phyloP scores from a whole-genome alignment of 179 eudicot genomes.

The Silene noctiflora region DNA sequence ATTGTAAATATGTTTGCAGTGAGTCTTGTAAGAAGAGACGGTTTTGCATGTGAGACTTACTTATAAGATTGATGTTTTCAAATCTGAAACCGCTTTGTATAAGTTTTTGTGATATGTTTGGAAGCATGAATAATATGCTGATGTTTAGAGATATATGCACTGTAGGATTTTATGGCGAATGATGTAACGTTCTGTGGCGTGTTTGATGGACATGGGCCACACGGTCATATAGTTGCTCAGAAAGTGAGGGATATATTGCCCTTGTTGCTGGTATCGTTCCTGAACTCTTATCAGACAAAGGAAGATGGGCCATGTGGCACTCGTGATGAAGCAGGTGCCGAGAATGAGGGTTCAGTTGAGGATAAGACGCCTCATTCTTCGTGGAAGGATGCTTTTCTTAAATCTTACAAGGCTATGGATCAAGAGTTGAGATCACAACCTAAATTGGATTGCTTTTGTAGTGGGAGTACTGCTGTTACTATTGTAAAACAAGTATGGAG shows the following conservation, averaged over 20 bases:
- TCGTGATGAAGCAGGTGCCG: slow-evolving; percentile 52
- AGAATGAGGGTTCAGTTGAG: slow-evolving; percentile 44
- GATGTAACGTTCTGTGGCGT: slow-evolving; percentile 82
- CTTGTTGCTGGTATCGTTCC: slow-evolving; percentile 56
- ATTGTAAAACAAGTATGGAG: slow-evolving; percentile 77
- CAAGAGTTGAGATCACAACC: slow-evolving; percentile 87
- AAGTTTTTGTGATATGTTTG: neutral
- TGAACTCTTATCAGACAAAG: slow-evolving; percentile 55
- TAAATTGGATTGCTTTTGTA: slow-evolving; percentile 88
- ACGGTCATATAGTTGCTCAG: slow-evolving; percentile 94
- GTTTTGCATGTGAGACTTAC: too few relatives aligned
- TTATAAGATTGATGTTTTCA: too few relatives aligned
- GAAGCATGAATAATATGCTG: slow-evolving; percentile 11
- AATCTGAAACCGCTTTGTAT: too few relatives aligned
- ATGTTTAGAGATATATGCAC: slow-evolving; percentile 4
- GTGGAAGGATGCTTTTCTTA: slow-evolving; percentile 93
- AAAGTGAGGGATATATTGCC: slow-evolving; percentile 90
- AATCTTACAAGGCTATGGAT: slow-evolving; percentile 90
- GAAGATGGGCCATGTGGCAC: slow-evolving; percentile 41
- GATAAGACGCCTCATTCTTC: slow-evolving; percentile 36
- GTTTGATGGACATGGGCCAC: slow-evolving; percentile 96
- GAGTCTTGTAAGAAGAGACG: too few relatives aligned
- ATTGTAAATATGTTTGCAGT: neutral
- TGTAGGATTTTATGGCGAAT: slow-evolving; percentile 77
- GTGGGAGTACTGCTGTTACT: slow-evolving; percentile 94